Base-by-base conservation (phyloP, 2,329 filamentous ascomycete species). In the Taxawa tesnikishii region DNA sequence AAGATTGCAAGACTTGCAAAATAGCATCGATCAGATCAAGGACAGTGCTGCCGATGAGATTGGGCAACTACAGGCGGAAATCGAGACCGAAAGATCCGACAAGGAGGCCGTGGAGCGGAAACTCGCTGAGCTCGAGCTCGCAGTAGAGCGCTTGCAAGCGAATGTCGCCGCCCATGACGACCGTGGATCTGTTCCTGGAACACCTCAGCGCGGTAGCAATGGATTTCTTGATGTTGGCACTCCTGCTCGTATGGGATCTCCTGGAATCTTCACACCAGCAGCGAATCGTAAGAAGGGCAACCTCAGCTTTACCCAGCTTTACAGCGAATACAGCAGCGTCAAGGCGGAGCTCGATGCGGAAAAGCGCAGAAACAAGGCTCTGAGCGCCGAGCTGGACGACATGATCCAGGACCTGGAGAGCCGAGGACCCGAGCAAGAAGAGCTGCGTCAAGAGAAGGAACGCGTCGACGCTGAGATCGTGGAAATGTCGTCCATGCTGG, bases 381-480 rank as follows among this genome's bases (percentile, higher is more conserved):
- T 94, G 8, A 71, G 73, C 12, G 70, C 75, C 23, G 75, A 88
- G 27, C 64, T 96, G 27, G 83, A 94, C 42, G 82, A 90, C 37
- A 83, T 94, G 63, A 73, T 94, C 37, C 70, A 76, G 23, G 79
- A 87, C 36, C 60, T 96, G 23, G 87, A 98, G 53, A 78, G 78
- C 15, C 87, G 83, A 53, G 77, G 79, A 15, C 90, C 90, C 0
- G 85, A 94, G 48, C 73, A 94, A 17, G 78, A 93, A 39, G 87
- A 96, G 44, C 63, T 93, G 12, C 77, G 82, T 29, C 70, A 74
- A 10, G 87, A 96, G 46, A 78, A 87, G 40, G 77, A 83, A 32
- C 75, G 81, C 18, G 68, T 96, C 2, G 75, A 87, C 36, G 70
- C 71, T 36, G 85, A 94, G 43, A 77, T 92, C 23, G 69, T 83